These are phyloP conservation scores for Grifola frondosa DNA, from an alignment of 1,284 basidiomycete species.

Conservation along the genomic window DNA sequence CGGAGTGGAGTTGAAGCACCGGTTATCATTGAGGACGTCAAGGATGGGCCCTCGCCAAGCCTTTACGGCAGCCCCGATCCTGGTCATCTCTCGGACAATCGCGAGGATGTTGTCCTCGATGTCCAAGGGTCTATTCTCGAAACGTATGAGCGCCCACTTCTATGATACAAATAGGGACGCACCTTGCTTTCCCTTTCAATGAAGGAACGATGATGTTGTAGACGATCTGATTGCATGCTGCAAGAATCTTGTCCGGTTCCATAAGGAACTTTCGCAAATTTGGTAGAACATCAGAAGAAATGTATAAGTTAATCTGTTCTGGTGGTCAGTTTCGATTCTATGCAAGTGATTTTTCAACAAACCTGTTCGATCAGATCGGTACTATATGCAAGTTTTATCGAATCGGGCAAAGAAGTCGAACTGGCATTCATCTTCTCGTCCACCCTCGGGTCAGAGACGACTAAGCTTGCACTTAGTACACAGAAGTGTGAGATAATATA, in stretches of 20 bases:
- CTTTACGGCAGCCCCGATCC: slow-evolving; percentile 76
- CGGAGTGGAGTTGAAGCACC: slow-evolving; percentile 79
- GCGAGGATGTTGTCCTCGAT: slow-evolving; percentile 64
- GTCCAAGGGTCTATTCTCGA: slow-evolving; percentile 60
- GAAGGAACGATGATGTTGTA: slow-evolving; percentile 86
- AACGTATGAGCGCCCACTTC: slow-evolving; percentile 1
- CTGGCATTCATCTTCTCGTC: slow-evolving; percentile 60
- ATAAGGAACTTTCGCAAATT: slow-evolving; percentile 79
- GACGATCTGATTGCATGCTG: slow-evolving; percentile 79
- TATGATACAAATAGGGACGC: slow-evolving; percentile 19
- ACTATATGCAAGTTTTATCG: slow-evolving; percentile 39
- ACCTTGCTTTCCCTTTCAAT: slow-evolving; percentile 73
- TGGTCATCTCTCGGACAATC: slow-evolving; percentile 78
- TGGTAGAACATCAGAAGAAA: slow-evolving; percentile 72
- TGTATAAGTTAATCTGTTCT: slow-evolving; percentile 70
- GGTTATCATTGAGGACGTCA: slow-evolving; percentile 83
- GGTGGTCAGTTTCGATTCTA: slow-evolving; percentile 6
- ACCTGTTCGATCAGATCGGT: slow-evolving; percentile 57
- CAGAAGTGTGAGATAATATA: not conserved
- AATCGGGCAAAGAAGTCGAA: slow-evolving; percentile 43
- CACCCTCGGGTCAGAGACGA: slow-evolving; percentile 38
- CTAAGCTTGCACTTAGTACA: slow-evolving; percentile 2
- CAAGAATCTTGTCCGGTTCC: slow-evolving; percentile 82
- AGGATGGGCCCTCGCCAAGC: slow-evolving; percentile 82
- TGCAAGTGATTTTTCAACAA: slow-evolving; percentile 4